phyloP scores from a whole-genome alignment of 2,329 filamentous ascomycete species.

The Emericellopsis cladophorae region DNA sequence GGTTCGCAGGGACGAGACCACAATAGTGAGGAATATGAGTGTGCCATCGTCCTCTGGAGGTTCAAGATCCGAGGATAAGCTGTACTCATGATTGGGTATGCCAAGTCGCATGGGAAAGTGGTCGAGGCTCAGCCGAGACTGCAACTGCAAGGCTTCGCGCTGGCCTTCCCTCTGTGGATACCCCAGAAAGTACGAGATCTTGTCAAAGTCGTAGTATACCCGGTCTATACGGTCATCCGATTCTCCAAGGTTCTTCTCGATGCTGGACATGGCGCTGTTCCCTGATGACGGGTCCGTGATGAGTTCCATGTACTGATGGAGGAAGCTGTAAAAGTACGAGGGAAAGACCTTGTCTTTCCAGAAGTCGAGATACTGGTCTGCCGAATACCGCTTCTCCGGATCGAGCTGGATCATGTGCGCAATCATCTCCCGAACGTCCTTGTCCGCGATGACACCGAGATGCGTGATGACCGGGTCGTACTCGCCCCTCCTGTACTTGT shows the following conservation, averaged over 20 bases:
- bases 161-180: slow-evolving; percentile 39
- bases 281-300: slow-evolving; percentile 85
- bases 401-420: slow-evolving; percentile 93
- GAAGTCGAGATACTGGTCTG: slow-evolving; percentile 86
- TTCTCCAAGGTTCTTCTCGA: slow-evolving; percentile 62
- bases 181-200: slow-evolving; percentile 88
- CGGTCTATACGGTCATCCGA: slow-evolving; percentile 89
- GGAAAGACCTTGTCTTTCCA: slow-evolving; percentile 91
- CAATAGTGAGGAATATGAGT: slow-evolving; percentile 77
- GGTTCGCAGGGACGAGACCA: slow-evolving; percentile 80
- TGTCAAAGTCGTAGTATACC: slow-evolving; percentile 91
- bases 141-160: slow-evolving; percentile 12
- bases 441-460: slow-evolving; percentile 76
- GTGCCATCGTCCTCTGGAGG: slow-evolving; percentile 74
- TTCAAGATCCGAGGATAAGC: slow-evolving; percentile 45
- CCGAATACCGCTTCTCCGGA: slow-evolving; percentile 81
- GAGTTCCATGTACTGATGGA: slow-evolving; percentile 95
- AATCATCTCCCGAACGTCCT: slow-evolving; percentile 77
- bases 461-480: slow-evolving; percentile 78
- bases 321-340: slow-evolving; percentile 91
- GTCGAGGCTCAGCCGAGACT: slow-evolving; percentile 36
- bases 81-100: slow-evolving; percentile 73
- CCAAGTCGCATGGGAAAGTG: slow-evolving; percentile 75
- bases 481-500: slow-evolving; percentile 84
- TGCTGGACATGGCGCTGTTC: slow-evolving; percentile 55